Base-by-base conservation (phyloP, 2,329 filamentous ascomycete species). In the Scedosporium boydii region DNA sequence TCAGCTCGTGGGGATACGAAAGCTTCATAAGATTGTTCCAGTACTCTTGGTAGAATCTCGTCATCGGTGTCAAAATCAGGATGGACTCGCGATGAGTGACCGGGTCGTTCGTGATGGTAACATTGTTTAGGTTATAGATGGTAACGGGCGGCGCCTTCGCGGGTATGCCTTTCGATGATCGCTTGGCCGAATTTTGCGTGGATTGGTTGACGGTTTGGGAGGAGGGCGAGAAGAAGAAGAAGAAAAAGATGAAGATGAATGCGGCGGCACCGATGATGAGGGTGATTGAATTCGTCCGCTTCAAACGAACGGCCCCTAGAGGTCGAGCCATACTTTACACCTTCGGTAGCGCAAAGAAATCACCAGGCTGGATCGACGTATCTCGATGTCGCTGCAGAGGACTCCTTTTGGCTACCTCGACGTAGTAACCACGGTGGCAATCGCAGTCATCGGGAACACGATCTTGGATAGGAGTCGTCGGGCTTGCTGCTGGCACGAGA, bases 91-190 rank as follows among this genome's bases (percentile, higher is more conserved):
- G 80, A 72, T 96, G 95, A 65, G 81, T 84, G 59, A 91, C 79
- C 1, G 95, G 91, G 66, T 89, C 83, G 60, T 82, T 74, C 21
- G 93, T 89, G 63, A 90, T 90, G 53, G 93, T 97, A 68, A 98
- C 85, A 76, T 93, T 93, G 81, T 98, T 98, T 76, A 99, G 88
- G 74, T 96, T 87, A 80, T 97, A 98, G 74, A 91, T 92, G 44
- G 90, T 85, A 57, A 99, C 93, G 7, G 93, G 93, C 61, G 93
- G 92, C 58, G 92, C 88, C 53, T 81, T 79, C 62, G 64, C 59
- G 44, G 59, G 60, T 41, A 60, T 56, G 14, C 60, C 55, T 18
- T 91, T 93, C 85, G 72, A 90, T 87, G 55, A 86, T 81, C 61
- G 89, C 87, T 46, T 73, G 23, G 69, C 67, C 7, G 63, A 61